phyloP scores from a whole-genome alignment of 768 basidiomycete genomes.

The Lentinula detonsa region DNA sequence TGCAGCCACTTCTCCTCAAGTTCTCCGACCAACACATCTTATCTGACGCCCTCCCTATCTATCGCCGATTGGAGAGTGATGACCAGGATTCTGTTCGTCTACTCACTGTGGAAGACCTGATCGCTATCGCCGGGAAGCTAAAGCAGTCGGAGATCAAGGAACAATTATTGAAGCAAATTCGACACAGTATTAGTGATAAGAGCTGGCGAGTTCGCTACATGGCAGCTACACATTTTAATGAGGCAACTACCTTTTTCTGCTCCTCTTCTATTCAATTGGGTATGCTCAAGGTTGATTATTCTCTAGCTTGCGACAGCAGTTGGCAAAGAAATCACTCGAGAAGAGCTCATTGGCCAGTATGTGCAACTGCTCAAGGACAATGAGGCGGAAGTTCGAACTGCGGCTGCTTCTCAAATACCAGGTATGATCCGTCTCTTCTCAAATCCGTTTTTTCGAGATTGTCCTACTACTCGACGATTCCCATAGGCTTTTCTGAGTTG shows the following conservation, averaged over 20 bases:
- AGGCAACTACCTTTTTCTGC: constrained; percentile 36
- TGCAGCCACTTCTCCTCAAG: constrained; percentile 72
- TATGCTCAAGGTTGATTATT: background rate
- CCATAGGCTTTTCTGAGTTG: constrained; percentile 87
- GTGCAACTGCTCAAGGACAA: constrained; percentile 95
- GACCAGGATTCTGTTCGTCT: constrained; percentile 98
- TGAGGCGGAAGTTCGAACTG: constrained; percentile 97
- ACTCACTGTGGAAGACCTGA: constrained; percentile 92
- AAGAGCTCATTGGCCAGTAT: constrained; percentile 90
- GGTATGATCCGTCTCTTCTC: constrained; percentile 40
- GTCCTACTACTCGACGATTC: background rate
- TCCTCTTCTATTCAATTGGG: constrained; percentile 8
- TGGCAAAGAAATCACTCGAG: constrained; percentile 83
- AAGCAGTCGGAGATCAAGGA: constrained; percentile 87
- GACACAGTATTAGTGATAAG: constrained; percentile 87
- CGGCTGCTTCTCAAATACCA: constrained; percentile 93
- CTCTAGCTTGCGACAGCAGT: constrained; percentile 83
- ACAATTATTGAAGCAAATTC: constrained; percentile 81
- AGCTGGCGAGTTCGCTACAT: constrained; percentile 99
- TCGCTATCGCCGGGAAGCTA: constrained; percentile 83
- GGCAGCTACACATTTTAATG: constrained; percentile 96
- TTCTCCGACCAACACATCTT: constrained; percentile 77
- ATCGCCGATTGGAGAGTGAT: constrained; percentile 89
- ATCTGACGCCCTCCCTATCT: constrained; percentile 85
- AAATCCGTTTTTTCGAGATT: too few species aligned